Percentiles rank a stretch among this genome's conserved stretches.
Evolutionary conservation across 139 green algal genomes (phyloP).

Genomic region (Coelastrella sp.): DNA sequence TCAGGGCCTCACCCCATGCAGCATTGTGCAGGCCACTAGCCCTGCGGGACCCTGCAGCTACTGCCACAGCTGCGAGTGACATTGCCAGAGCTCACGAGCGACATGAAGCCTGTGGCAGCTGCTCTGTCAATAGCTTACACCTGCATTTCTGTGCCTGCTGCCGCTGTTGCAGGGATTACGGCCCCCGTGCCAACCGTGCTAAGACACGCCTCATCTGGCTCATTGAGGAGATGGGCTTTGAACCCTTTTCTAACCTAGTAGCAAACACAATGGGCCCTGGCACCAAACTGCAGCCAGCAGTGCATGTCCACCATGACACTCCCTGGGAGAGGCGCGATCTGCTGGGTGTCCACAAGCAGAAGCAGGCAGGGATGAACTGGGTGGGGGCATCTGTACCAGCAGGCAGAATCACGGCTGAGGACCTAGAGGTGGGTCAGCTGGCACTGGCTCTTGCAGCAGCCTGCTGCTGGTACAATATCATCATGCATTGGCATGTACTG

Average conservation of each 20-base stretch:
- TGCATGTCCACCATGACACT: slow-evolving; percentile 70
- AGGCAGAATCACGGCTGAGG: slow-evolving; percentile 82
- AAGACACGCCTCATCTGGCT: slow-evolving; percentile 97
- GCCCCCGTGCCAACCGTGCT: slow-evolving; percentile 86
- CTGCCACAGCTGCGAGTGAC: neutral
- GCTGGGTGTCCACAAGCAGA: slow-evolving; percentile 94
- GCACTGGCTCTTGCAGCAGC: neutral
- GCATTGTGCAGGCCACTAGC: no score
- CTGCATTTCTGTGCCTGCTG: neutral
- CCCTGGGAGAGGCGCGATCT: slow-evolving; percentile 82
- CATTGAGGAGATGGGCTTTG: slow-evolving; percentile 88
- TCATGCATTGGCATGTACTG: neutral
- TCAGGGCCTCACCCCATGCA: no score
- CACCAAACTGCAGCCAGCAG: slow-evolving; percentile 47
- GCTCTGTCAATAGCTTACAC: neutral
- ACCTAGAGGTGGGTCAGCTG: slow-evolving; percentile 66
- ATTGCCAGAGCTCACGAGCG: neutral
- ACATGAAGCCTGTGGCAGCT: neutral
- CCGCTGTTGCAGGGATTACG: slow-evolving; percentile 80
- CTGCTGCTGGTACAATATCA: neutral
- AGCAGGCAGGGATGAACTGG: slow-evolving; percentile 81
- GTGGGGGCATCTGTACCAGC: slow-evolving; percentile 87
- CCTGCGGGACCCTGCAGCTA: neutral
- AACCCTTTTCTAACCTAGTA: slow-evolving; percentile 76
- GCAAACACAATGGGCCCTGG: slow-evolving; percentile 79